Conservation (phyloP, 768 basidiomycete genomes). For the Termitomyces sp. region DNA sequence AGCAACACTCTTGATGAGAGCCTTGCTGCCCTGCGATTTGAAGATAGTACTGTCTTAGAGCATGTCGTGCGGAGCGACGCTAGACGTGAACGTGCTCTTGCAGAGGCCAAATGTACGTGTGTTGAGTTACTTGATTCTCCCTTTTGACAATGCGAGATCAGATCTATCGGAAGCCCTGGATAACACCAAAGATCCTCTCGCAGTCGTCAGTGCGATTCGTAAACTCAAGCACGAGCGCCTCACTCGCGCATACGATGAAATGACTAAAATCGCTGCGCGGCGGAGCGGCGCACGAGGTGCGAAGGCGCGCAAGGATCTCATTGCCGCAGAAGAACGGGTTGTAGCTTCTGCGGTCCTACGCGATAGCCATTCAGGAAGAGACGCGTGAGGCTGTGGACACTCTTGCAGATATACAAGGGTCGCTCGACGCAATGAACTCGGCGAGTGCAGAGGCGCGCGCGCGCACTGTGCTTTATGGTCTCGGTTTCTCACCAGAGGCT, state of each 20-base stretch:
- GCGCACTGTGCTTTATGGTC: slow-evolving; percentile 44
- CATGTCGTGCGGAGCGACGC: slow-evolving; percentile 40
- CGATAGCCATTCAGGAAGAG: slow-evolving; percentile 14
- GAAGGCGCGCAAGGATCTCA: slow-evolving; percentile 46
- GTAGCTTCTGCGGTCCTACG: slow-evolving; percentile 20
- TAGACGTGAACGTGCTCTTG: slow-evolving; percentile 25
- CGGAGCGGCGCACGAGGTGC: slow-evolving; percentile 53
- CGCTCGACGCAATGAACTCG: slow-evolving; percentile 22
- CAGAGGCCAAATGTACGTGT: slow-evolving; percentile 21
- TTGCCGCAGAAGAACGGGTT: slow-evolving; percentile 37
- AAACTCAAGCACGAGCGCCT: slow-evolving; percentile 21
- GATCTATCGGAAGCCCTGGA: slow-evolving; percentile 19
- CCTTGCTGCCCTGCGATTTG: slow-evolving; percentile 8
- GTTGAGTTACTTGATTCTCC: slow-evolving; percentile 2
- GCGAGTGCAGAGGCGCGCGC: slow-evolving; percentile 43
- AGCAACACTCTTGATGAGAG: slow-evolving; percentile 15
- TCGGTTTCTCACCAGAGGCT: slow-evolving; percentile 46
- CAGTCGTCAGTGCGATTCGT: slow-evolving; percentile 19
- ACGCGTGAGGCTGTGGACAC: slow-evolving; percentile 19
- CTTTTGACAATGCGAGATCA: not conserved
- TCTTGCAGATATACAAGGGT: slow-evolving; percentile 21
- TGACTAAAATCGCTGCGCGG: slow-evolving; percentile 42
- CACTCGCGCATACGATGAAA: slow-evolving; percentile 24
- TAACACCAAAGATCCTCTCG: slow-evolving; percentile 19
- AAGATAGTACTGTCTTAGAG: slow-evolving; percentile 23